Percentiles rank a stretch among this genome's conserved stretches.
Conservation (phyloP, 495 filamentous ascomycete species). For the Copromyces sp. region DNA sequence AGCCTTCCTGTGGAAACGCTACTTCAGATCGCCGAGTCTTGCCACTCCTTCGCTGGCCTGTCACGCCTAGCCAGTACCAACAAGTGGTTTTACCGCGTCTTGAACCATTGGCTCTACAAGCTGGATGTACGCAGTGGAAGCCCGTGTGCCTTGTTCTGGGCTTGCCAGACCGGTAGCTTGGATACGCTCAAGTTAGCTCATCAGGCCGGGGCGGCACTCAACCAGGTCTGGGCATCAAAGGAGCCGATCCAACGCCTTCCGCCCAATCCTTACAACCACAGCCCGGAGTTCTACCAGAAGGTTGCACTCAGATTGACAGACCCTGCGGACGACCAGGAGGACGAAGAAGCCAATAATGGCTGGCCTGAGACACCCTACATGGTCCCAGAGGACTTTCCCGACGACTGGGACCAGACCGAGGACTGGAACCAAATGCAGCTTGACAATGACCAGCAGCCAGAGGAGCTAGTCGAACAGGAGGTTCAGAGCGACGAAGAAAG, state of each 20-base stretch:
- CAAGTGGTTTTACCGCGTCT: not conserved
- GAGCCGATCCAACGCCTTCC: not conserved
- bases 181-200: not conserved
- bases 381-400: not conserved
- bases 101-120: constrained; percentile 6
- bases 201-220: constrained; percentile 3
- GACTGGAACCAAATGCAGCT: not conserved
- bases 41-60: not conserved
- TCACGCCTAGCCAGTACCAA: not conserved
- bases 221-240: not conserved
- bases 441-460: not conserved
- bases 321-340: not conserved
- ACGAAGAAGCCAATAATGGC: not conserved
- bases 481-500: not conserved
- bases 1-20: constrained; percentile 3
- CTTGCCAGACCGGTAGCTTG: not conserved
- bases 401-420: not conserved
- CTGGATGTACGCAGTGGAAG: constrained; percentile 1
- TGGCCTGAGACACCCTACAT: not conserved
- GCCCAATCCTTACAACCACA: not conserved
- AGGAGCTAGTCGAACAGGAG: not conserved
- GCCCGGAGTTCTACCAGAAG: not conserved
- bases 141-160: constrained; percentile 3
- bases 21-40: constrained; percentile 6
- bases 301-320: not conserved